Percentiles rank a stretch among this genome's conserved stretches.
Conservation (phyloP, 148 eudicot genomes). For the Dysphania ambrosioides region DNA sequence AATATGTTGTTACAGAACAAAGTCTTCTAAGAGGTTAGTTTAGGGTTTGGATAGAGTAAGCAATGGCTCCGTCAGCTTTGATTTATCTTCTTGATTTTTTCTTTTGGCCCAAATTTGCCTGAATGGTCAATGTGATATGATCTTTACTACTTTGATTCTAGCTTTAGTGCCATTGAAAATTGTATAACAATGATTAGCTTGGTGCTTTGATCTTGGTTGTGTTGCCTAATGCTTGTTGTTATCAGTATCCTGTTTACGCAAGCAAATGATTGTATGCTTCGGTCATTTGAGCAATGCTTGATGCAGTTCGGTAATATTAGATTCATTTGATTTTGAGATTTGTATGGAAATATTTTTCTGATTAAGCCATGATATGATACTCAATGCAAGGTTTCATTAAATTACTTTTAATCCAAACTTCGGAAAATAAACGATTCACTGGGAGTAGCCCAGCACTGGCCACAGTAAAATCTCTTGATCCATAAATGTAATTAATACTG, state of each 20-base stretch:
- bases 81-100: no score
- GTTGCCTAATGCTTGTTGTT: not conserved
- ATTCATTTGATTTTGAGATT: not conserved
- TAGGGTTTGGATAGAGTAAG: slow-evolving; percentile 45
- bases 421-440: no score
- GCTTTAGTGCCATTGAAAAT: not conserved
- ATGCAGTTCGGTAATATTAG: not conserved
- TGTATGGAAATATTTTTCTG: no score
- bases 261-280: not conserved
- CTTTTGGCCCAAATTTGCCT: slow-evolving; percentile 1
- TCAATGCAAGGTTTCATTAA: not conserved
- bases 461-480: not conserved
- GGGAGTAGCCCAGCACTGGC: no score
- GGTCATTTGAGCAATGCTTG: no score
- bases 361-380: not conserved
- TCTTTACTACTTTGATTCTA: not conserved
- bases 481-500: no score
- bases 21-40: slow-evolving; percentile 66
- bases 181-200: slow-evolving; percentile 11
- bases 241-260: not conserved
- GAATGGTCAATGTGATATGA: not conserved
- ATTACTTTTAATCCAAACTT: no score
- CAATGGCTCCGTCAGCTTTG: slow-evolving; percentile 42
- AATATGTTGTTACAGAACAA: slow-evolving; percentile 82
- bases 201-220: slow-evolving; percentile 13